phyloP scores from a whole-genome alignment of 2,329 filamentous ascomycete species.

The Sporothrix variecibatus region DNA sequence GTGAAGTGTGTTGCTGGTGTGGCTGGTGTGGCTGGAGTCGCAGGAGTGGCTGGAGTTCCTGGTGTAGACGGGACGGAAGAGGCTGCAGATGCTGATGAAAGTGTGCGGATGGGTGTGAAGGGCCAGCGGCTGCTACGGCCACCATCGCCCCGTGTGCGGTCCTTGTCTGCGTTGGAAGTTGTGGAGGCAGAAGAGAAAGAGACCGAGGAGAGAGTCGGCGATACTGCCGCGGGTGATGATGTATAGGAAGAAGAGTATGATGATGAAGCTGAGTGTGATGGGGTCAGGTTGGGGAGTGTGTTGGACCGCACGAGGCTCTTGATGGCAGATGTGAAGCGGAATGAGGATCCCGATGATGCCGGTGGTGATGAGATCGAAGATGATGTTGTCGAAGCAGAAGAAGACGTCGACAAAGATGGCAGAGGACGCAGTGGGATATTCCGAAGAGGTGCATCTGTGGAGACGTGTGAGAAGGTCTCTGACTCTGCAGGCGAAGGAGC shows the following conservation, averaged over 20 bases:
- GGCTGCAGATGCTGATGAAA: conserved; percentile 35
- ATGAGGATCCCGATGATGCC: conserved; percentile 22
- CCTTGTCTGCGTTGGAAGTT: neutral
- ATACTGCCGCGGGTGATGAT: neutral
- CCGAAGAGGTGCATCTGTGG: neutral
- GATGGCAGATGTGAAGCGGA: conserved; percentile 39
- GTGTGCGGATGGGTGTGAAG: conserved; percentile 24
- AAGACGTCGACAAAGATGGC: conserved; percentile 18
- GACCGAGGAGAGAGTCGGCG: conserved; percentile 28
- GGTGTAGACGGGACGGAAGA: conserved; percentile 23
- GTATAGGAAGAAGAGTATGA: neutral
- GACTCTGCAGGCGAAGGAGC: conserved; percentile 34
- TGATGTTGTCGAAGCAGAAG: neutral
- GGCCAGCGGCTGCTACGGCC: conserved; percentile 16
- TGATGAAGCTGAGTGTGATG: neutral
- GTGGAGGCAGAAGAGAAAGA: conserved; percentile 34
- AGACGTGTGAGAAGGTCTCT: neutral
- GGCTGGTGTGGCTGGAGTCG: conserved; percentile 47
- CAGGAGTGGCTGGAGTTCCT: conserved; percentile 26
- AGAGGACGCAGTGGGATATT: conserved; percentile 20
- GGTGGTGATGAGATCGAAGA: neutral
- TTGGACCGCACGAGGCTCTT: conserved; percentile 45
- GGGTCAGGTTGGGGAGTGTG: conserved; percentile 31
- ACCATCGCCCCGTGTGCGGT: neutral
- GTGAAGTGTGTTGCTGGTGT: conserved; percentile 38